Percentiles rank a stretch among this genome's conserved stretches.
phyloP scores from a whole-genome alignment of 352 stramenopile species.

The Phytophthora foliorum region DNA sequence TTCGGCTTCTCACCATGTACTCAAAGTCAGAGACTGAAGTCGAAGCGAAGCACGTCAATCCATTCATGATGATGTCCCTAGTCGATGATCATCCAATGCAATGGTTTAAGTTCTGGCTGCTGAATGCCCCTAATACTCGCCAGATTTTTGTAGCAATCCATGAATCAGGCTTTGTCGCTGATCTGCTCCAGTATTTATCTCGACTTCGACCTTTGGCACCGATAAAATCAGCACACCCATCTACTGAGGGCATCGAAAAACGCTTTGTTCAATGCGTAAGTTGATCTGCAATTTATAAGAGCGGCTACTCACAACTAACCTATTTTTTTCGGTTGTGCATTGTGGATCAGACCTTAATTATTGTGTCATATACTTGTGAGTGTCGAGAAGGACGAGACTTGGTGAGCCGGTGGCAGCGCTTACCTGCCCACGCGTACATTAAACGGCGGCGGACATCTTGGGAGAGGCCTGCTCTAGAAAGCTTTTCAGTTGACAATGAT shows the following conservation, averaged over 20 bases:
- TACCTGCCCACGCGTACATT: constrained; percentile 37
- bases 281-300: neutral
- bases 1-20: constrained; percentile 57
- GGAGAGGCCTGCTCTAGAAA: constrained; percentile 23
- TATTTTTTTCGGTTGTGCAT: neutral
- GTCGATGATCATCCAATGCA: constrained; percentile 38
- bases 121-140: constrained; percentile 40
- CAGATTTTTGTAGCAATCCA: constrained; percentile 52
- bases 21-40: constrained; percentile 33
- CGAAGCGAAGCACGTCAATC: constrained; percentile 31
- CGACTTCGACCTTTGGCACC: constrained; percentile 42
- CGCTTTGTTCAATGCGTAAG: constrained; percentile 43
- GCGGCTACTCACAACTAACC: neutral
- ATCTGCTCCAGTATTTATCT: constrained; percentile 56
- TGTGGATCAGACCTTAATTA: constrained; percentile 28
- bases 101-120: constrained; percentile 65
- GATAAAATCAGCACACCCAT: constrained; percentile 5
- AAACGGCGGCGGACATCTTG: constrained; percentile 31
- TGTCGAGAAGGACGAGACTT: constrained; percentile 40
- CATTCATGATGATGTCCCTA: constrained; percentile 43
- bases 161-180: constrained; percentile 45
- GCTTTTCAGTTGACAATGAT: constrained; percentile 40
- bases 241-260: constrained; percentile 28
- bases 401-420: constrained; percentile 34
- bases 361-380: constrained; percentile 45